phyloP scores from a whole-genome alignment of 179 eudicot genomes.

The Dionaea muscipula region DNA sequence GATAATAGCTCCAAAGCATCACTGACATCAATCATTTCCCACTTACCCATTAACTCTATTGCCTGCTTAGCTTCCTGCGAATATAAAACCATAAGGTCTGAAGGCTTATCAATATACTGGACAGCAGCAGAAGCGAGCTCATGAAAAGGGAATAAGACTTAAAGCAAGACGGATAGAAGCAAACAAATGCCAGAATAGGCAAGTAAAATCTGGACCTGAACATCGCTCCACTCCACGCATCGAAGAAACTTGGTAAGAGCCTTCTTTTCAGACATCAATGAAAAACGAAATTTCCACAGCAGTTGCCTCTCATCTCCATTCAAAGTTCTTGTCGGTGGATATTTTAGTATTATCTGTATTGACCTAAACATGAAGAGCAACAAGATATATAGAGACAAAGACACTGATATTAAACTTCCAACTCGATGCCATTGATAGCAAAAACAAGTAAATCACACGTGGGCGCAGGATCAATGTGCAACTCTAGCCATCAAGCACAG shows the following conservation, averaged over 20 bases:
- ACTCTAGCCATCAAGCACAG: no score
- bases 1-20: conserved; percentile 95
- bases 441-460: no score
- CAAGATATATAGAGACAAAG: neutral
- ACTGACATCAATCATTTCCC: conserved; percentile 90
- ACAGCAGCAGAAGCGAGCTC: conserved; percentile 9
- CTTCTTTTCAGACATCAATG: conserved; percentile 86
- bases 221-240: conserved; percentile 99
- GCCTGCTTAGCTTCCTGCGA: conserved; percentile 98
- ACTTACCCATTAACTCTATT: conserved; percentile 69
- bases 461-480: no score
- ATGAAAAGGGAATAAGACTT: neutral
- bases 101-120: conserved; percentile 4
- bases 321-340: conserved; percentile 88
- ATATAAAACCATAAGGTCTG: conserved; percentile 1
- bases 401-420: no score
- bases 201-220: conserved; percentile 41
- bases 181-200: conserved; percentile 5
- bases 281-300: conserved; percentile 92
- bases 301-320: conserved; percentile 94
- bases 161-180: no score
- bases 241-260: conserved; percentile 93
- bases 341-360: conserved; percentile 73
- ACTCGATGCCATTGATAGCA: no score
- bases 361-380: conserved; percentile 31